Evolutionary conservation across 345 rosid species (phyloP).

Genomic region (Limnanthes douglasii): DNA sequence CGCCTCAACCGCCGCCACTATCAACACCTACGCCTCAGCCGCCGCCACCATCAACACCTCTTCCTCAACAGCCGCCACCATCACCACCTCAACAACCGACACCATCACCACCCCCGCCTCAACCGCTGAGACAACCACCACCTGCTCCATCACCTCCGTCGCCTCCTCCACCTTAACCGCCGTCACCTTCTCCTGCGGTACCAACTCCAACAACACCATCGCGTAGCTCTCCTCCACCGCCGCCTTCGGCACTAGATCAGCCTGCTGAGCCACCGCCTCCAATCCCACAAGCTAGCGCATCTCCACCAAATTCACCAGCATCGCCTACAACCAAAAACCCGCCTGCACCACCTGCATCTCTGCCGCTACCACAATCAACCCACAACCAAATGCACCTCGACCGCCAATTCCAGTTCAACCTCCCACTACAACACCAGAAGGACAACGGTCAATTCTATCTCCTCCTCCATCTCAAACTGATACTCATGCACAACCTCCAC

Average conservation of each 20-base stretch:
- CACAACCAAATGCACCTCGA: constrained; percentile 14
- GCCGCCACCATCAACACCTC: no score
- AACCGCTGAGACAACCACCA: constrained; percentile 14
- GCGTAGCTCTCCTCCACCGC: constrained; percentile 12
- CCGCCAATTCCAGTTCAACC: constrained; percentile 12
- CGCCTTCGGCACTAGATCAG: constrained; percentile 13
- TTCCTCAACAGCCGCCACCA: no score
- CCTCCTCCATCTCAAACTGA: constrained; percentile 5
- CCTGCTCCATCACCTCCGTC: constrained; percentile 10
- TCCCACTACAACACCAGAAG: constrained; percentile 12
- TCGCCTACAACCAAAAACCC: neutral
- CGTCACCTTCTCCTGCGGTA: constrained; percentile 7
- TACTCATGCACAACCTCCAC: constrained; percentile 25
- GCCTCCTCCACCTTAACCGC: constrained; percentile 8
- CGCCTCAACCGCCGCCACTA: constrained; percentile 15
- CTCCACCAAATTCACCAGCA: constrained; percentile 9
- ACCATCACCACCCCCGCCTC: constrained; percentile 11
- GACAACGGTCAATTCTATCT: constrained; percentile 8
- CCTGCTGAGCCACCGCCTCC: constrained; percentile 10
- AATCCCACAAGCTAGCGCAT: constrained; percentile 9
- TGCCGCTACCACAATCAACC: constrained; percentile 11
- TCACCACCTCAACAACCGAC: no score
- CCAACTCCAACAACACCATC: neutral
- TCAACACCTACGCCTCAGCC: no score
- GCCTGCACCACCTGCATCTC: constrained; percentile 11